phyloP scores from a whole-genome alignment of 1,284 basidiomycete genomes.

The Calocybe gambosa region DNA sequence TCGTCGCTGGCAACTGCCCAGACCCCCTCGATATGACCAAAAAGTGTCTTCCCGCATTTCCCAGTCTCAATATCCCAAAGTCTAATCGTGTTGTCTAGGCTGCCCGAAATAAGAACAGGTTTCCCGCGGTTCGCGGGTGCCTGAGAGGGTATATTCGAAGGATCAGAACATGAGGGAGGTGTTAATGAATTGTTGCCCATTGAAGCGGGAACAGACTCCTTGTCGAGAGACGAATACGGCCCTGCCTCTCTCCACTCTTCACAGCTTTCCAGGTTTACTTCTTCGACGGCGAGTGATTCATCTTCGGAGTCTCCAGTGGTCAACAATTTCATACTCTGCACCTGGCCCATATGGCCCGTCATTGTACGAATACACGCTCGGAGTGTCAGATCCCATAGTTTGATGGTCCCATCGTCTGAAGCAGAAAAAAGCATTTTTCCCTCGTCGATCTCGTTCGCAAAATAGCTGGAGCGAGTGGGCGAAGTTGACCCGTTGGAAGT shows the following conservation, averaged over 20 bases:
- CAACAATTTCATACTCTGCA: constrained; percentile 86
- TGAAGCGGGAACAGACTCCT: neutral
- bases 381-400: constrained; percentile 87
- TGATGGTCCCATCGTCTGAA: constrained; percentile 91
- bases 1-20: constrained; percentile 95
- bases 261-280: constrained; percentile 9
- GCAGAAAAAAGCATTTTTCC: constrained; percentile 96
- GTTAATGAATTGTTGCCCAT: neutral
- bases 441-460: constrained; percentile 54
- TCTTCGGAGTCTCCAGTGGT: constrained; percentile 50
- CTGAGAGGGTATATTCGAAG: neutral
- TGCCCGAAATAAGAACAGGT: constrained; percentile 84
- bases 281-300: constrained; percentile 18
- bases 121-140: constrained; percentile 32
- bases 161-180: neutral
- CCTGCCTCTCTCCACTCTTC: neutral
- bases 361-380: constrained; percentile 83
- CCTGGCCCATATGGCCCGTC: constrained; percentile 89
- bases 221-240: neutral
- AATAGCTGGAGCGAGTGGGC: constrained; percentile 21
- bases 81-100: constrained; percentile 94
- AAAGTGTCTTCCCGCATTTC: constrained; percentile 77
- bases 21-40: constrained; percentile 96
- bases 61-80: constrained; percentile 94
- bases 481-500: constrained; percentile 21